Percentiles rank a stretch among this genome's conserved stretches.
These are phyloP conservation scores for Thelonectria olida DNA, from an alignment of 2,329 filamentous ascomycete species.

Conservation along the genomic window DNA sequence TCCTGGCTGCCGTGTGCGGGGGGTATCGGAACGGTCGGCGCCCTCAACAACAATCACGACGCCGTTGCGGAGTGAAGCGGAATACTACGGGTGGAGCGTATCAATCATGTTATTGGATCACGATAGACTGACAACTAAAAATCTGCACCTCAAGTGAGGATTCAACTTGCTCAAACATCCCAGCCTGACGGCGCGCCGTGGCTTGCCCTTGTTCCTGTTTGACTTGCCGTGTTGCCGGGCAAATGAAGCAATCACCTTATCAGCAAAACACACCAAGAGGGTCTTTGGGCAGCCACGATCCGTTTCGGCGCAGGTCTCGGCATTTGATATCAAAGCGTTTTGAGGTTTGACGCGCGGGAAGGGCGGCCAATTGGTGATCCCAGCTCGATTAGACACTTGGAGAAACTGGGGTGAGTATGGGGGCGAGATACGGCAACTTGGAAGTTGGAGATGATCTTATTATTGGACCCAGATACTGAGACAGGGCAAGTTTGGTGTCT, in stretches of 20 bases:
- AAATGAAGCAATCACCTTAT: not conserved
- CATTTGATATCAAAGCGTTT: not conserved
- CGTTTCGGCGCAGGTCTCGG: not conserved
- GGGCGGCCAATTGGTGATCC: not conserved
- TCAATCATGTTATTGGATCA: slow-evolving; percentile 17
- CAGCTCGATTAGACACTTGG: not conserved
- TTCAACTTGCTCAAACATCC: slow-evolving; percentile 24
- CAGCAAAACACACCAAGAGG: not conserved
- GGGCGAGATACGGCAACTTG: not conserved
- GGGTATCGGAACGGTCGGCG: slow-evolving; percentile 31
- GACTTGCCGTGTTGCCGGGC: slow-evolving; percentile 22
- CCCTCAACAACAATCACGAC: slow-evolving; percentile 13
- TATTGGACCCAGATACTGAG: not conserved
- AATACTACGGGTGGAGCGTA: slow-evolving; percentile 26
- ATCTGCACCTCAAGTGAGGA: slow-evolving; percentile 21
- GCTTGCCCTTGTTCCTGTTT: slow-evolving; percentile 6
- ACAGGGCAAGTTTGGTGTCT: not conserved
- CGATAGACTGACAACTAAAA: slow-evolving; percentile 21
- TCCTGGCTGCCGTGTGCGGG: slow-evolving; percentile 25
- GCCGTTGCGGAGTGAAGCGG: slow-evolving; percentile 19
- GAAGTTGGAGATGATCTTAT: not conserved
- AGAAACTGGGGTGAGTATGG: not conserved
- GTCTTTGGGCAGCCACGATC: not conserved
- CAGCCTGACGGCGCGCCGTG: slow-evolving; percentile 8
- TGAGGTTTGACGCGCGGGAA: not conserved